phyloP scores from a whole-genome alignment of 768 basidiomycete species.

The Calocera cornea region DNA sequence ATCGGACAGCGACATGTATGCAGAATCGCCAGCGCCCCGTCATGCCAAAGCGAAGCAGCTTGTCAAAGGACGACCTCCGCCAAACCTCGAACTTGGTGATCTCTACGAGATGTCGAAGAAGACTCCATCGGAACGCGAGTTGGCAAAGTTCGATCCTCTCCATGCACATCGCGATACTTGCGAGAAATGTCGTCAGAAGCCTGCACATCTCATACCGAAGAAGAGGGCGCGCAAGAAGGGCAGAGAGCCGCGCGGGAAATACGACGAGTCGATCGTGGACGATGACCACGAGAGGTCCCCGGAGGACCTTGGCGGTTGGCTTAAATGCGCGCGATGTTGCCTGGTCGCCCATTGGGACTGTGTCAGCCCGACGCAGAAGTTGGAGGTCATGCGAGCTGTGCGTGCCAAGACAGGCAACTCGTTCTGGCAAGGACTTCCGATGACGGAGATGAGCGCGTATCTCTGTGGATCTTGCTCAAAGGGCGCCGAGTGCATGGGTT shows the following conservation, averaged over 20 bases:
- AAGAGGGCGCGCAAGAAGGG: slow-evolving; percentile 26
- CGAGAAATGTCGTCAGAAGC: slow-evolving; percentile 53
- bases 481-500: slow-evolving; percentile 67
- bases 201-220: slow-evolving; percentile 41
- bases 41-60: neutral
- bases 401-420: slow-evolving; percentile 26
- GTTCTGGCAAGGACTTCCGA: slow-evolving; percentile 10
- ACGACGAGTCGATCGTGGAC: slow-evolving; percentile 39
- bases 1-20: neutral
- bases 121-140: neutral
- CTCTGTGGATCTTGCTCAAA: slow-evolving; percentile 63
- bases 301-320: slow-evolving; percentile 58
- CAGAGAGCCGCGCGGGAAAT: slow-evolving; percentile 30
- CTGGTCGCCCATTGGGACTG: slow-evolving; percentile 68
- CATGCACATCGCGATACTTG: slow-evolving; percentile 50
- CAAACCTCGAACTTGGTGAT: neutral
- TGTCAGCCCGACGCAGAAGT: slow-evolving; percentile 47
- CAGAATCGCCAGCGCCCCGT: neutral
- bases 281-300: slow-evolving; percentile 41
- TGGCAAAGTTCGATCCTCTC: slow-evolving; percentile 26
- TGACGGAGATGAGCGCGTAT: slow-evolving; percentile 56
- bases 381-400: slow-evolving; percentile 58
- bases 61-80: neutral
- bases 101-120: neutral
- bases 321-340: slow-evolving; percentile 69